Percentiles rank a stretch among this genome's conserved stretches.
Evolutionary conservation across 2,329 filamentous ascomycete genomes (phyloP).

Genomic region (Diaporthe citrichinensis): DNA sequence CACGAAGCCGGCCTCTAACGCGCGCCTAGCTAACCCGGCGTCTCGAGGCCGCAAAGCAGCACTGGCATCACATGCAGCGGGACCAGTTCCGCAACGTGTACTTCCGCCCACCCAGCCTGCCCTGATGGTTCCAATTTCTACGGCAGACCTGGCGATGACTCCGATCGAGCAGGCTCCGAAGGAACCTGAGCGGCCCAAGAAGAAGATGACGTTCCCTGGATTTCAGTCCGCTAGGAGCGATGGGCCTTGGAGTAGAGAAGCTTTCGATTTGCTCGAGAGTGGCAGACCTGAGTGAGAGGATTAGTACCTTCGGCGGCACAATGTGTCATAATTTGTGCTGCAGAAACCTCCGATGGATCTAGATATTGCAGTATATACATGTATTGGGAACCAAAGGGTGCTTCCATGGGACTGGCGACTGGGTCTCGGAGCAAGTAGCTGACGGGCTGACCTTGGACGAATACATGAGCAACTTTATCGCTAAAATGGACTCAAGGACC

Average conservation of each 20-base stretch:
- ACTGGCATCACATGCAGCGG: conserved; percentile 64
- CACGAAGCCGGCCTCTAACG: conserved; percentile 7
- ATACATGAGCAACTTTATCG: conserved; percentile 3
- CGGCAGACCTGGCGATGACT: conserved; percentile 44
- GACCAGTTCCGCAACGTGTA: conserved; percentile 60
- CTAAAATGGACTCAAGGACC: background rate
- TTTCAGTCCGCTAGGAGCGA: conserved; percentile 64
- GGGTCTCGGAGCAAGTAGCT: background rate
- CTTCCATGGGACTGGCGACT: background rate
- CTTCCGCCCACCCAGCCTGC: conserved; percentile 50
- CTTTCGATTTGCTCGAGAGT: conserved; percentile 75
- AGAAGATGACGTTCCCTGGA: conserved; percentile 54
- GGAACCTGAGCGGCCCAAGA: conserved; percentile 44
- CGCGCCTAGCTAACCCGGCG: conserved; percentile 61
- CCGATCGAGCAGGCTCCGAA: conserved; percentile 26
- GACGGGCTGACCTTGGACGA: background rate
- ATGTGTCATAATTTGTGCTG: background rate
- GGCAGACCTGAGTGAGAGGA: conserved; percentile 61
- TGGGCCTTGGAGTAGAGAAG: conserved; percentile 79
- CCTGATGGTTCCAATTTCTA: conserved; percentile 33
- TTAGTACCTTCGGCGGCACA: background rate
- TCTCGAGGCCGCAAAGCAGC: conserved; percentile 68
- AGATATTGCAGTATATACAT: background rate
- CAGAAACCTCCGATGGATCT: background rate
- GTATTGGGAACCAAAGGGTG: background rate